Base-by-base conservation (phyloP, 2,329 filamentous ascomycete genomes). In the Fusarium secorum region DNA sequence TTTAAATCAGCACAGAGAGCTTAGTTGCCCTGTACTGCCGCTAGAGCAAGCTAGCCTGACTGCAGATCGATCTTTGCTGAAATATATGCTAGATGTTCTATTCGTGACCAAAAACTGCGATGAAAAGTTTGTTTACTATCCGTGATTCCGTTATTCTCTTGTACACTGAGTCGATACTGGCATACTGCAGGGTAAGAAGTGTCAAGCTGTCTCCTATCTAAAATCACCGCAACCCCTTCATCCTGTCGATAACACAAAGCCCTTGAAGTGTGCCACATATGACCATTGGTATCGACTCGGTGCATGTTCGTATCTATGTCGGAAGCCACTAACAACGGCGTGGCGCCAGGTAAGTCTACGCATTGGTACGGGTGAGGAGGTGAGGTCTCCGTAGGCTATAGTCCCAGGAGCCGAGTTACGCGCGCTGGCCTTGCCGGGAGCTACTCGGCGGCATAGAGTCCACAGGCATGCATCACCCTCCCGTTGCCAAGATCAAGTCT, bases 71-170 rank as follows among this genome's bases (percentile, higher is more conserved):
- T 20, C 8, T 45, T 10, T 10, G 5, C 24, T 20, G 24, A 14
- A 14, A 4, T 4, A 13, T 13, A 20, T 26, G 4, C 5, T 18
- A 45, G 18, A 28, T 20, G 11, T 18, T 13, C n/a, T 18, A 44
- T 3, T 18, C 18, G 9, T 1, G 24, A 15, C 4, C 20, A 4
- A 28, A 15, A 7, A 1, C 17, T 13, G 3, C 11, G 2, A 44
- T 26, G 13, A 18, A 3, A 4, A 4, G 7, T 1, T 18, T 7
- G 0, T 26, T 26, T 14, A 7, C n/a, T n/a, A n/a, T 5, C 13
- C 18, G 11, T 14, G 8, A 28, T 11, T 30, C 11, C 26, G 11
- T 17, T 11, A 17, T 9, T 14, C 4, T 17, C 14, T 9, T 48
- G 3, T 17, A 7, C 5, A 17, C 26, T 2, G 5, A 22, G 20